A percentile compares a stretch with the other conserved stretches of the same genome.
These are phyloP conservation scores for Backusella liffmaniae DNA, from an alignment of 192 early-diverging fungal genomes.

Conservation along the genomic window DNA sequence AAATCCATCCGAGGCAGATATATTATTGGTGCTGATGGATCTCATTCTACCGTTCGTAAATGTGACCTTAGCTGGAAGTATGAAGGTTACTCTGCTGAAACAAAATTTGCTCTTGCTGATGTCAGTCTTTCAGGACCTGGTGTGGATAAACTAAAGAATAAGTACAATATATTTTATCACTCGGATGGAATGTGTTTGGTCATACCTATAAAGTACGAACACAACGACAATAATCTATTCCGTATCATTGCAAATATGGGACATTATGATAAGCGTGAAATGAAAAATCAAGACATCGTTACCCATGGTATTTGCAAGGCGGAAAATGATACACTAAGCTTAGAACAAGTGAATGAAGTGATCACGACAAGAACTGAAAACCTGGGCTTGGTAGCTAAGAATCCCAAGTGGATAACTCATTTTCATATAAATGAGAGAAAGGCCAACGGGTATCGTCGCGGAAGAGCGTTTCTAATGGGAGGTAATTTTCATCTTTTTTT, in stretches of 20 bases:
- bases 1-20: conserved; percentile 8
- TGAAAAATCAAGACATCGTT: not conserved
- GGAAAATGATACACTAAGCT: not conserved
- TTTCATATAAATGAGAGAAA: conserved; percentile 34
- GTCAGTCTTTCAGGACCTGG: conserved; percentile 8
- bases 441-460: conserved; percentile 23
- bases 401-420: conserved; percentile 17
- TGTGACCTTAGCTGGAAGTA: conserved; percentile 14
- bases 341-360: conserved; percentile 12
- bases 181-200: not conserved
- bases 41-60: conserved; percentile 34
- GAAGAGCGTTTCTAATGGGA: conserved; percentile 26
- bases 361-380: not conserved
- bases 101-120: conserved; percentile 22
- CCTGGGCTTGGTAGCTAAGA: not conserved
- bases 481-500: not conserved
- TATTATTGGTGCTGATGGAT: conserved; percentile 30
- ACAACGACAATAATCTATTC: not conserved
- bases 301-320: not conserved
- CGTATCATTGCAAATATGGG: not conserved
- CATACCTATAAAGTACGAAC: not conserved
- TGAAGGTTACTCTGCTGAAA: conserved; percentile 3
- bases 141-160: conserved; percentile 12
- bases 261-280: not conserved
- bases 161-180: not conserved